phyloP scores from a whole-genome alignment of 116 monocot genomes.

The Phalaenopsis hybrid region DNA sequence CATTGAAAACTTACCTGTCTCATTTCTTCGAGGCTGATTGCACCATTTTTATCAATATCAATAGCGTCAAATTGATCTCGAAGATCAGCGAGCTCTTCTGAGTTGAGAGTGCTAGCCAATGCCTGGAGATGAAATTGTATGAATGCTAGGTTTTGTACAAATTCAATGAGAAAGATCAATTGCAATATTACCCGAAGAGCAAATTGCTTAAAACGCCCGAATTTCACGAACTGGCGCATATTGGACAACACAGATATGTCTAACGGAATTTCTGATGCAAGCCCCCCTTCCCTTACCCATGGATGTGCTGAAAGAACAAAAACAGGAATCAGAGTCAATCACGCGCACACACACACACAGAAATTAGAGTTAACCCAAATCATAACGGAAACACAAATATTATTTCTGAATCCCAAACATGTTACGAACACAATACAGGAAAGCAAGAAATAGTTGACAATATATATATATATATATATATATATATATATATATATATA shows the following conservation, averaged over 20 bases:
- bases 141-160: not conserved
- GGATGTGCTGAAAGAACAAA: constrained; percentile 61
- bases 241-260: constrained; percentile 88
- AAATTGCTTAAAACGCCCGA: constrained; percentile 88
- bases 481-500: not conserved
- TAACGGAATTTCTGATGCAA: constrained; percentile 78
- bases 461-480: too few species aligned
- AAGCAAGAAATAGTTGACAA: too few species aligned
- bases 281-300: constrained; percentile 94
- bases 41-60: constrained; percentile 88
- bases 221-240: constrained; percentile 95
- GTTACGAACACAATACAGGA: too few species aligned
- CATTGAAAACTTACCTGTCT: constrained; percentile 49
- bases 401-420: too few species aligned
- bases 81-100: constrained; percentile 75
- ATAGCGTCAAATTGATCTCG: constrained; percentile 94
- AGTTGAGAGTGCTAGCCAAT: constrained; percentile 83
- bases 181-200: constrained; percentile 63
- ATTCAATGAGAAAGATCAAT: not conserved
- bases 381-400: too few species aligned
- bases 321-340: not conserved
- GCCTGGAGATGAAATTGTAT: constrained; percentile 36
- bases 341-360: not conserved
- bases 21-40: constrained; percentile 97
- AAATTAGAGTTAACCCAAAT: too few species aligned